Evolutionary conservation across 176 grass and related monocot species (phyloP).

Genomic region (Hordeum vulgare): MorexV3_pseudomolecules_assembly NC_058522.1:462728989-462729488

Average conservation of each 20-base stretch:
- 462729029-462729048: not conserved
- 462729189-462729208: not conserved
- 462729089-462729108: not conserved
- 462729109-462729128: not conserved
- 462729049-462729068: not conserved
- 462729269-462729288: not conserved
- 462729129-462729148: not conserved
- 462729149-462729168: not conserved
- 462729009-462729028: conserved; percentile 18
- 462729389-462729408: not conserved
- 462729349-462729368: not conserved
- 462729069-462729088: not conserved
- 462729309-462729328: not conserved
- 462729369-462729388: not conserved
- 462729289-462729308: not conserved
- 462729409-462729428: not conserved
- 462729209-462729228: not conserved
- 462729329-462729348: not conserved
- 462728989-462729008: not conserved
- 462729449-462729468: not conserved
- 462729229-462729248: no score
- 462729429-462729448: no score
- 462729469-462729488: not conserved
- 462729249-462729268: not conserved
- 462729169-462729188: not conserved